phyloP scores from a whole-genome alignment of 495 filamentous ascomycete genomes.

The Xylaria venustula region DNA sequence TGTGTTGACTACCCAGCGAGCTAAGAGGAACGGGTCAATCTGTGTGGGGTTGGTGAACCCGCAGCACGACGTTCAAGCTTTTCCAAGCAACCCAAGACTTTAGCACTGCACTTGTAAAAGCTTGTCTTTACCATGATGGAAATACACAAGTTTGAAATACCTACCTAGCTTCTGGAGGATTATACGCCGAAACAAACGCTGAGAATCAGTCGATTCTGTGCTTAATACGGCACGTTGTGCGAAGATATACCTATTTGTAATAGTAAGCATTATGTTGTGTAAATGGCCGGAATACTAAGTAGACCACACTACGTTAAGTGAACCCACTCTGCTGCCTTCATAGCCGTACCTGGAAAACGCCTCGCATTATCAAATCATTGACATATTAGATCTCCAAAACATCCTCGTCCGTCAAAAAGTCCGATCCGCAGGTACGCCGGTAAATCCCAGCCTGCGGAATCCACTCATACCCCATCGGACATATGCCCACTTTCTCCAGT shows the following conservation, averaged over 20 bases:
- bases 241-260: not conserved
- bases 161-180: not conserved
- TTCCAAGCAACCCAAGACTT: not conserved
- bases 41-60: slow-evolving; percentile 1
- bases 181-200: not conserved
- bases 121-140: not conserved
- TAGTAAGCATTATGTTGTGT: too few species aligned
- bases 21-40: not conserved
- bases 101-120: slow-evolving; percentile 3
- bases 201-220: too few species aligned
- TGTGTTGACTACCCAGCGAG: not conserved
- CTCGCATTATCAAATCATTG: not conserved
- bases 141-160: not conserved
- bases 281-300: too few species aligned
- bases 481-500: slow-evolving; percentile 49
- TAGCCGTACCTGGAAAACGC: not conserved
- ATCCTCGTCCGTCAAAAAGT: slow-evolving; percentile 43
- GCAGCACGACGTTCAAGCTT: slow-evolving; percentile 5
- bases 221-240: not conserved
- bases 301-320: not conserved
- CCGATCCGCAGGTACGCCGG: slow-evolving; percentile 51
- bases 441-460: slow-evolving; percentile 53
- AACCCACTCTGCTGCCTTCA: too few species aligned
- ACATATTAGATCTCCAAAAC: slow-evolving; percentile 13
- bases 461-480: slow-evolving; percentile 53